Percentiles rank a stretch among this genome's conserved stretches.
Evolutionary conservation across 768 basidiomycete species (phyloP).

Genomic region (Hypholoma sublateritium): DNA sequence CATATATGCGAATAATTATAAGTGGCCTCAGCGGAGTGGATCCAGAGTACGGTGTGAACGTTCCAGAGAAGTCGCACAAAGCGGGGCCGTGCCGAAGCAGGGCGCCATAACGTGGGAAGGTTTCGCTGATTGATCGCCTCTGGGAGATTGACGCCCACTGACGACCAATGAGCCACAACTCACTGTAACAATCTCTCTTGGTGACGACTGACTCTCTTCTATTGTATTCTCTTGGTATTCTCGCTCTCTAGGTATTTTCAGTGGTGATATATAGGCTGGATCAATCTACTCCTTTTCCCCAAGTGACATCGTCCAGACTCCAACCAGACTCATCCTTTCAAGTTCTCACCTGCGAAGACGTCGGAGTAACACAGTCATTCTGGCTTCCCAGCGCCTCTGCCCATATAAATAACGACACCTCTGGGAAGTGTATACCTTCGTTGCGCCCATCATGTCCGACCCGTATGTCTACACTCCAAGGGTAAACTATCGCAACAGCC

Average conservation of each 20-base stretch:
- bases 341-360: too few relatives aligned
- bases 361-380: too few relatives aligned
- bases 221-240: too few relatives aligned
- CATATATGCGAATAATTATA: slow-evolving; percentile 8
- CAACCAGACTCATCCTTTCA: too few relatives aligned
- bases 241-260: too few relatives aligned
- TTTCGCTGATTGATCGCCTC: background rate
- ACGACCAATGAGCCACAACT: background rate
- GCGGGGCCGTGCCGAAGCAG: background rate
- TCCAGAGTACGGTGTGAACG: background rate
- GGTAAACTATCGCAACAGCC: slow-evolving; percentile 33
- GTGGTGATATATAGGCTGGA: too few relatives aligned
- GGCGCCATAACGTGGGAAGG: slow-evolving; percentile 15
- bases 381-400: background rate
- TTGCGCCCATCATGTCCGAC: slow-evolving; percentile 18
- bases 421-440: background rate
- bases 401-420: background rate
- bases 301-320: too few relatives aligned
- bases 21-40: background rate
- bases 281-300: too few relatives aligned
- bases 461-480: slow-evolving; percentile 45
- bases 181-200: background rate
- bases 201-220: too few relatives aligned
- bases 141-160: slow-evolving; percentile 14
- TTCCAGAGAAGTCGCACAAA: slow-evolving; percentile 3